Conservation (phyloP, 805 yeast genomes). For the Cyberlindnera subsufficiens region DNA sequence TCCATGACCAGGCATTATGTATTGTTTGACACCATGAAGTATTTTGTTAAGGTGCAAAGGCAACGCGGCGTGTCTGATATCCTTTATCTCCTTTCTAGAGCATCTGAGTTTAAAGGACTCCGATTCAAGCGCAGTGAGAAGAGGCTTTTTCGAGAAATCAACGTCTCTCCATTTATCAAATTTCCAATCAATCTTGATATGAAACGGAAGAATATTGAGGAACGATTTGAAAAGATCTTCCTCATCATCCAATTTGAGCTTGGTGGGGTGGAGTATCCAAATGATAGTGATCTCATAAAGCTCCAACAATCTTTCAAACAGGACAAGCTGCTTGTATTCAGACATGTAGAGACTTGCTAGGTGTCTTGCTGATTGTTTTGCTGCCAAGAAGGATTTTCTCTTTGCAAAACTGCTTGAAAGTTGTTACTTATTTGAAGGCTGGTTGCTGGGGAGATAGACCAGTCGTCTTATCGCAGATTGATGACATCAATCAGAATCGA, state of each 20-base stretch:
- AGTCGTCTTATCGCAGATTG: constrained; percentile 40
- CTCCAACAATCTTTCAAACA: constrained; percentile 34
- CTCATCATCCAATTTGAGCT: constrained; percentile 43
- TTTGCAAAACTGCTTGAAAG: constrained; percentile 29
- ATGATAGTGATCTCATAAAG: constrained; percentile 33
- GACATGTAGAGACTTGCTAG: constrained; percentile 36
- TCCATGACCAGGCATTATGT: constrained; percentile 47
- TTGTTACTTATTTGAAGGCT: constrained; percentile 36
- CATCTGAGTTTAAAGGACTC: constrained; percentile 36
- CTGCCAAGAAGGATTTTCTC: constrained; percentile 36
- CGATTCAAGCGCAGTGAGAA: constrained; percentile 40
- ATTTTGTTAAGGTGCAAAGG: constrained; percentile 20
- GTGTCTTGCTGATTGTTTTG: constrained; percentile 39
- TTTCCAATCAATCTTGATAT: constrained; percentile 30
- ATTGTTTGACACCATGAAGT: constrained; percentile 36
- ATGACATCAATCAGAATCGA: constrained; percentile 38
- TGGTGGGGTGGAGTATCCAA: constrained; percentile 44
- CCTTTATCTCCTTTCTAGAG: constrained; percentile 25
- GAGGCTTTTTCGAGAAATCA: constrained; percentile 38
- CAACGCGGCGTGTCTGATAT: constrained; percentile 17
- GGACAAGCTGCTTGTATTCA: constrained; percentile 39
- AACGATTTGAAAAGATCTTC: constrained; percentile 32
- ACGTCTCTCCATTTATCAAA: constrained; percentile 31
- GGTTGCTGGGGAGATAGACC: constrained; percentile 47
- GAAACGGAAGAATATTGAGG: constrained; percentile 20